Evolutionary conservation across 805 yeast genomes (phyloP), one percentile per base, ranked within the genome.

Genomic region (Kazachstania kunashirensis): DNA sequence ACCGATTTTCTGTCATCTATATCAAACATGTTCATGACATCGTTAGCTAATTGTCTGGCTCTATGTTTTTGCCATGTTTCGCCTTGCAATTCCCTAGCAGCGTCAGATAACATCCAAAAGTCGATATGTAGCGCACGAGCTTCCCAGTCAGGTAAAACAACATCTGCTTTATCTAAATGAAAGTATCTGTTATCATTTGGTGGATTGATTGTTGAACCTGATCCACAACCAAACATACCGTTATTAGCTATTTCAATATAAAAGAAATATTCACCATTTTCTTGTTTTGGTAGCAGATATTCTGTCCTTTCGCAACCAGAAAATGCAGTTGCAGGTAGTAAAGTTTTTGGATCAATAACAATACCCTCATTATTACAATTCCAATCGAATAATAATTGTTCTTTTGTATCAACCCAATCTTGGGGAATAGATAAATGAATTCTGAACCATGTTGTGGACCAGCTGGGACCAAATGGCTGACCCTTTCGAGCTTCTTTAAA

Each of bases 361-460:
- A 89, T 65, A 2, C 92, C 97, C 59, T 89, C 98, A 50, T 81
- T 79, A 36, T 76, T 73, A 33, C 86, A 76, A 55, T 89, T 94
- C 84, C 94, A 88, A 44, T 84, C 79, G 40, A 84, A 72, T 37
- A 79, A 63, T 27, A 84, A 69, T 40, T 66, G 68, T 26, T 73
- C 75, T 10, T 32, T 26, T 12, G 68, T 66, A 16, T 65, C 54
- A 8, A 62, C 46, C 68, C 71, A 63, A 3, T 66, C 55, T 12
- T 64, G 46, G 0, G 95, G 95, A 5, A 89, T 64, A n/a, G 65
- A 63, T 40, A 84, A 60, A 11, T 68, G 61, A 15, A 89, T 62
- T 47, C 75, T 72, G 61, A 92, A 85, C 98, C 98, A 89, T 45
- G 85, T 94, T 1, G 97, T 82, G 40, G 89, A 79, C 98, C 98